Base-by-base conservation (phyloP, 2,329 filamentous ascomycete species). In the Alternaria angustiovoidea region DNA sequence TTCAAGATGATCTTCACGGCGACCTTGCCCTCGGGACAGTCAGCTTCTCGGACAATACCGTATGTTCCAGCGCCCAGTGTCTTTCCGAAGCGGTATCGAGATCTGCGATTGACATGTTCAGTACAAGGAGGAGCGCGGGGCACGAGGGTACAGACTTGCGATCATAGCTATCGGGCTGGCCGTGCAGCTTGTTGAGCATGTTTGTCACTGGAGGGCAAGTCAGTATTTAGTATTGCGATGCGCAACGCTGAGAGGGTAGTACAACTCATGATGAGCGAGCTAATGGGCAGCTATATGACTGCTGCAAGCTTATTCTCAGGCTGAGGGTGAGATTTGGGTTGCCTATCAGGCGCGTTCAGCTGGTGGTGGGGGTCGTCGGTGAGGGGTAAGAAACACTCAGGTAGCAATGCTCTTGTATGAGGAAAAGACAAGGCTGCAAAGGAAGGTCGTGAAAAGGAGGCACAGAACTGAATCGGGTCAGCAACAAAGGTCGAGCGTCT, bases 1-100 rank as follows among this genome's bases (percentile, higher is more conserved):
- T 99, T 99, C 75, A 98, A 84, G 80, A 99, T 99, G 79, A 99
- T 98, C 86, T 99, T 99, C 81, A 99, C 88, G 41, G 95, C 95
- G 62, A 96, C 94, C 84, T 97, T 91, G 78, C 93, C 92, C 20
- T 87, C 86, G 42, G 90, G 88, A 69, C 92, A 87, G 63, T 97
- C 93, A 62, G 95, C 95, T 82, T 99, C 95, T 72, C 95, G 89
- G 74, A 99, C 95, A 75, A 99, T 96, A 75, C 95, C 95, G 85
- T 99, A 99, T 73, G 95, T 99, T 72, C 95, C 95, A 63, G 95
- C 95, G 75, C 95, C 95, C 60, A 99, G 87, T 24, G 94, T 98
- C 78, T 91, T 89, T 73, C 95, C 95, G 80, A 99, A 97, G 71
- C 86, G 89, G 81, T 99, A 99, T 79, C 91, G 92, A 65, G 92